Conservation (phyloP, 768 basidiomycete species). For the Phanerochaete carnosa region DNA sequence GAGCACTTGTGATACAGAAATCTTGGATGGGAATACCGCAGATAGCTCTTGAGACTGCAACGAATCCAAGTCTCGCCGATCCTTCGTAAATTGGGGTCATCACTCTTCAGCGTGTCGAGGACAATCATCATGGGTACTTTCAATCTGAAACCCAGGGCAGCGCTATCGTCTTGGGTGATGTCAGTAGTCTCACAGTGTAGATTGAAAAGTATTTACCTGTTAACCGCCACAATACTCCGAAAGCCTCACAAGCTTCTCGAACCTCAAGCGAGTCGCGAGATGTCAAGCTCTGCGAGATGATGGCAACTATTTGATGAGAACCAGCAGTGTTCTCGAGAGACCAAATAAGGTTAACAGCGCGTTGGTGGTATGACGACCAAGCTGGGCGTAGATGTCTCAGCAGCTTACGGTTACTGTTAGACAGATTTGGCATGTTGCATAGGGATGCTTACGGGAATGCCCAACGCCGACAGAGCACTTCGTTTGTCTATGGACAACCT, state of each 20-base stretch:
- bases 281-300: slow-evolving; percentile 70
- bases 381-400: slow-evolving; percentile 70
- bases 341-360: slow-evolving; percentile 84
- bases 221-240: slow-evolving; percentile 90
- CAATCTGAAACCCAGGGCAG: slow-evolving; percentile 76
- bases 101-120: slow-evolving; percentile 75
- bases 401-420: slow-evolving; percentile 38
- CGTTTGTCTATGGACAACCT: slow-evolving; percentile 53
- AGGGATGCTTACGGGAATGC: slow-evolving; percentile 39
- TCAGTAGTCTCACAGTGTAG: slow-evolving; percentile 9
- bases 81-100: slow-evolving; percentile 70
- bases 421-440: slow-evolving; percentile 4
- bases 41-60: slow-evolving; percentile 86
- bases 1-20: background rate
- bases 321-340: slow-evolving; percentile 55
- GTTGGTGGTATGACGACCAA: slow-evolving; percentile 70
- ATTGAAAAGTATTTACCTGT: slow-evolving; percentile 48
- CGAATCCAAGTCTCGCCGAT: slow-evolving; percentile 98
- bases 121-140: slow-evolving; percentile 86
- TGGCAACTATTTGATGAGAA: slow-evolving; percentile 70
- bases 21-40: slow-evolving; percentile 62
- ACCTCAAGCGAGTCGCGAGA: slow-evolving; percentile 45
- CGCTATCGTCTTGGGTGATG: slow-evolving; percentile 63
- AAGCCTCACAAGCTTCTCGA: slow-evolving; percentile 73
- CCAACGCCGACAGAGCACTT: slow-evolving; percentile 54